Base-by-base conservation (phyloP, 768 basidiomycete genomes). In the Calocera viscosa region DNA sequence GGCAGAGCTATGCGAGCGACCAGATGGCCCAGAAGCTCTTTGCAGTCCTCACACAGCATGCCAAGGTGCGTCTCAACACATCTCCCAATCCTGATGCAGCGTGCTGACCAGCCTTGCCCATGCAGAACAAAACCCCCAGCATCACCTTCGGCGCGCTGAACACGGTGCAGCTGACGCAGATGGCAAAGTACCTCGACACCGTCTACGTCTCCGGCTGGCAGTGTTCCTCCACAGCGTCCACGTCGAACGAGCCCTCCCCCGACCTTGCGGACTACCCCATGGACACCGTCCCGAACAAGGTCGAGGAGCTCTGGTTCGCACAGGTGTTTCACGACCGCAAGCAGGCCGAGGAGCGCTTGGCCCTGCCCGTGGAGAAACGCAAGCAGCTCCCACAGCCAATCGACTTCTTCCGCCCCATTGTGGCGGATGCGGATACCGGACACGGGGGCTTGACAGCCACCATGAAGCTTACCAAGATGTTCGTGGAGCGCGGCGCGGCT, bases 61-160 rank as follows among this genome's bases (percentile, higher is more conserved):
- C 85, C 65, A 84, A 82, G 26, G 53, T 60, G 8, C 24, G 53
- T 60, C 53, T 32, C 53, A 7, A 14, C 24, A 10, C 12, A 49
- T 16, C 22, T 10, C 8, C 24, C 8, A 10, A 49, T 7, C 24
- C 12, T 8, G 14, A 49, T 7, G 8, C 49, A 7, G 49, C 10
- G 12, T 16, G 14, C 49, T 16, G 22, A 49, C n/a, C n/a, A n/a
- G n/a, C n/a, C n/a, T 14, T 26, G 24, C 10, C 8, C 8, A 14
- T 32, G 30, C 30, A 60, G 75, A 81, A 81, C 67, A 84, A 87
- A 38, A 90, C 90, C 2, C 89, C 90, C 0, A 94, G 91, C 24
- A 91, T 94, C 75, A 99, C 96, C 69, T 99, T 98, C 74, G 96
- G 96, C 80, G 94, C 94, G 93, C 87, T 99, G 70, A 96, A 99